Conservation (phyloP, 345 rosid species). For the Brassica rapa region DNA sequence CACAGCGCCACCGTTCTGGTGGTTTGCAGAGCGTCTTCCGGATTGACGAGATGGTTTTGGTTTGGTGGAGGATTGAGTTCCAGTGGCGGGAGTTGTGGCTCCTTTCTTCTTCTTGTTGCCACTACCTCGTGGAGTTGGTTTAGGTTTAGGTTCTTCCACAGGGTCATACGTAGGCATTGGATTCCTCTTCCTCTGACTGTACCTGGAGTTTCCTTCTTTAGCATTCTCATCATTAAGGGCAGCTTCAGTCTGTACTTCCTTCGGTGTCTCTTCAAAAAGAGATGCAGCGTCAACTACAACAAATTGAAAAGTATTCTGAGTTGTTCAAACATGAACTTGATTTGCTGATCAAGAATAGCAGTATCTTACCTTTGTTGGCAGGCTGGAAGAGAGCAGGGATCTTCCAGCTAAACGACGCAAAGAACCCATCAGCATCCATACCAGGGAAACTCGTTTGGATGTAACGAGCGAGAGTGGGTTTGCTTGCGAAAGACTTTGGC, state of each 20-base stretch:
- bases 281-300: constrained; percentile 39
- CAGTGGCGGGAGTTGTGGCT: constrained; percentile 30
- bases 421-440: constrained; percentile 62
- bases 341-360: not conserved
- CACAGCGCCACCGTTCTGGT: constrained; percentile 38
- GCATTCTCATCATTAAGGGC: constrained; percentile 18
- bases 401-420: constrained; percentile 82
- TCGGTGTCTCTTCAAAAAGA: constrained; percentile 41
- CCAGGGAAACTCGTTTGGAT: constrained; percentile 50
- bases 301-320: too few species aligned
- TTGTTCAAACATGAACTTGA: not conserved
- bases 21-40: constrained; percentile 19
- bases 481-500: constrained; percentile 63
- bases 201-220: constrained; percentile 33
- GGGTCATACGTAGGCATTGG: constrained; percentile 35
- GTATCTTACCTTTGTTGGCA: constrained; percentile 45
- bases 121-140: constrained; percentile 31
- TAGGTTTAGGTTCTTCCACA: constrained; percentile 22
- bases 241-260: constrained; percentile 25
- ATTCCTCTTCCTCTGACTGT: constrained; percentile 47
- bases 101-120: constrained; percentile 46
- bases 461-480: constrained; percentile 53
- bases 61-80: constrained; percentile 27
- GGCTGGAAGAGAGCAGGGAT: constrained; percentile 54
- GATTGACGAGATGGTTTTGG: constrained; percentile 44